These are phyloP conservation scores for Oxyria digyna DNA, from an alignment of 148 eudicot species.

Conservation along the genomic window DNA sequence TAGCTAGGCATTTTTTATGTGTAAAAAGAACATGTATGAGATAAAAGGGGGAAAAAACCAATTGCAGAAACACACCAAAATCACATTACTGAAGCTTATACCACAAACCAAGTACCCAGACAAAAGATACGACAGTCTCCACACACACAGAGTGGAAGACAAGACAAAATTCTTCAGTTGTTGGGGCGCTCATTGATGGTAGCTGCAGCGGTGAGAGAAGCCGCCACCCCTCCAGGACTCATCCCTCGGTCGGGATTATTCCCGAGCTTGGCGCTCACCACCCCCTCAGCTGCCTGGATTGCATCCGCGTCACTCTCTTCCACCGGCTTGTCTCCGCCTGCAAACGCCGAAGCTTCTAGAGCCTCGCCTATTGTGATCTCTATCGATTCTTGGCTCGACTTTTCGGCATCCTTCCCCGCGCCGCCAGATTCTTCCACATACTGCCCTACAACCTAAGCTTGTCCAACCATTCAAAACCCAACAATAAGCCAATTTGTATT, in stretches of 20 bases:
- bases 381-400: neutral
- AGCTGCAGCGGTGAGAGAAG: conserved; percentile 73
- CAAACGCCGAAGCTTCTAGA: conserved; percentile 51
- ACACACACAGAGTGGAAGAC: too few relatives aligned
- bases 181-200: conserved; percentile 31
- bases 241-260: conserved; percentile 67
- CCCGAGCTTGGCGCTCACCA: conserved; percentile 77
- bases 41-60: too few relatives aligned
- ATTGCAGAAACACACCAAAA: neutral
- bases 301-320: conserved; percentile 77
- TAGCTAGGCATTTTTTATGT: too few relatives aligned
- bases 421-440: neutral
- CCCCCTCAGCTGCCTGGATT: conserved; percentile 82
- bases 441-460: conserved; percentile 1
- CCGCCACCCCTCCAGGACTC: conserved; percentile 75
- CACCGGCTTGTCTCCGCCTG: conserved; percentile 45
- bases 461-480: neutral
- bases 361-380: conserved; percentile 69
- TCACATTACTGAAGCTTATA: neutral
- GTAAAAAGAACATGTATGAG: too few relatives aligned
- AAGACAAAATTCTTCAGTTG: neutral
- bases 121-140: too few relatives aligned
- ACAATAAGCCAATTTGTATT: too few relatives aligned
- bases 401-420: neutral
- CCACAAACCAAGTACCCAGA: neutral